These are phyloP conservation scores for Dissophora ornata DNA, from an alignment of 192 early-diverging fungal genomes.

Conservation along the genomic window DNA sequence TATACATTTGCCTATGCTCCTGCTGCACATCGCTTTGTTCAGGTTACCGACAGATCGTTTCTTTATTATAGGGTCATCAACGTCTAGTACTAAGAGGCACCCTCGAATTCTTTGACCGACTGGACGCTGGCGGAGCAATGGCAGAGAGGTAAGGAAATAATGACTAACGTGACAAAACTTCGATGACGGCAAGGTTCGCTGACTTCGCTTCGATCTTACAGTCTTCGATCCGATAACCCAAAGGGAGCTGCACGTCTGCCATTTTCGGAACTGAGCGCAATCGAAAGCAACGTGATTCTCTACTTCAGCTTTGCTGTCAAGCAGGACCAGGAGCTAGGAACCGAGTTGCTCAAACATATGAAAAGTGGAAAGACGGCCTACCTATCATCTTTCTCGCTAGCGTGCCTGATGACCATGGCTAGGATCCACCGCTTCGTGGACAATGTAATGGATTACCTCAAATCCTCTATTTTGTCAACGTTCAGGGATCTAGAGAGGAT, in stretches of 20 bases:
- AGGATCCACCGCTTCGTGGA: conserved; percentile 79
- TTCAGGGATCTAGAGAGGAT: conserved; percentile 64
- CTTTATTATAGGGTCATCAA: conserved; percentile 61
- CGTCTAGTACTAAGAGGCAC: conserved; percentile 65
- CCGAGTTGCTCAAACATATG: conserved; percentile 65
- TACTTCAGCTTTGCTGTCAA: conserved; percentile 78
- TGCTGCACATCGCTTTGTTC: no score
- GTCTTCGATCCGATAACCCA: conserved; percentile 33
- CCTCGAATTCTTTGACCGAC: conserved; percentile 66
- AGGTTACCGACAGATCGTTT: no score
- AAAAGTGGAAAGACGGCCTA: conserved; percentile 53
- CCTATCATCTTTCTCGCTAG: conserved; percentile 72
- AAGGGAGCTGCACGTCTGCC: conserved; percentile 25
- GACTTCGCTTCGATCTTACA: conserved; percentile 15
- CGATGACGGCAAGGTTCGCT: no score
- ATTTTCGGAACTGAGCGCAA: conserved; percentile 59
- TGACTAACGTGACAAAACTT: background rate
- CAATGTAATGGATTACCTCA: conserved; percentile 65
- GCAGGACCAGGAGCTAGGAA: conserved; percentile 75
- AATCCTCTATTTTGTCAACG: conserved; percentile 53
- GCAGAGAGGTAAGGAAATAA: conserved; percentile 16
- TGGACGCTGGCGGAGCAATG: conserved; percentile 50
- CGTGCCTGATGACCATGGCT: conserved; percentile 74
- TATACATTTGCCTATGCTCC: background rate
- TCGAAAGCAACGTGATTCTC: conserved; percentile 76